phyloP scores from a whole-genome alignment of 495 filamentous ascomycete species.

The Trichoderma asperelloides region DNA sequence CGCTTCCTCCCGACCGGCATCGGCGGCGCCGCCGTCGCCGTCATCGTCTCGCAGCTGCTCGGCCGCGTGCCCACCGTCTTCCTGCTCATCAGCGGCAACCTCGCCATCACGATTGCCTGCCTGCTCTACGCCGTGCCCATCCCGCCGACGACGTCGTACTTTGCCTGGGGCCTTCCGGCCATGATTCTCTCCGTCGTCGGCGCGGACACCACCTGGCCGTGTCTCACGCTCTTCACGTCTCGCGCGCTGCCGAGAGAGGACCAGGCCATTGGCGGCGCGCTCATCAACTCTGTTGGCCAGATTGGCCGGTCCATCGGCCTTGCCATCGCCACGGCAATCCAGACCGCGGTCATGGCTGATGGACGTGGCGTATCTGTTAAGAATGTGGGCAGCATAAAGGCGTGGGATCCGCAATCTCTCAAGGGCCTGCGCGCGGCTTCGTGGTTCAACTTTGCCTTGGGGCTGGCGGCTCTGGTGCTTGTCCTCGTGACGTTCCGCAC shows the following conservation, averaged over 20 bases:
- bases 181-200: conserved; percentile 51
- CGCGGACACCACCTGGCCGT: conserved; percentile 50
- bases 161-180: conserved; percentile 49
- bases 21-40: conserved; percentile 37
- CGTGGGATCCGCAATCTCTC: conserved; percentile 35
- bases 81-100: conserved; percentile 45
- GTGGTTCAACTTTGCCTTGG: conserved; percentile 44
- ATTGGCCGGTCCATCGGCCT: conserved; percentile 49
- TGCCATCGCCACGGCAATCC: conserved; percentile 48
- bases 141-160: conserved; percentile 44
- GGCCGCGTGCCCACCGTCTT: conserved; percentile 41
- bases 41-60: conserved; percentile 47
- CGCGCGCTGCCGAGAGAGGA: conserved; percentile 48
- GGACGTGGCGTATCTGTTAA: conserved; percentile 30
- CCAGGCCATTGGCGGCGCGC: conserved; percentile 50
- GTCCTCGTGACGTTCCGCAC: conserved; percentile 34
- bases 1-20: conserved; percentile 54
- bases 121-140: conserved; percentile 51
- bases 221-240: conserved; percentile 50
- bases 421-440: conserved; percentile 42
- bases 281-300: conserved; percentile 52
- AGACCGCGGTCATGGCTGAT: conserved; percentile 44
- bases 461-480: conserved; percentile 25
- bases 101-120: conserved; percentile 36
- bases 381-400: conserved; percentile 23